A percentile compares a stretch with the other conserved stretches of the same genome.
phyloP scores from a whole-genome alignment of 192 early-diverging fungal genomes.

The Podila verticillata region DNA sequence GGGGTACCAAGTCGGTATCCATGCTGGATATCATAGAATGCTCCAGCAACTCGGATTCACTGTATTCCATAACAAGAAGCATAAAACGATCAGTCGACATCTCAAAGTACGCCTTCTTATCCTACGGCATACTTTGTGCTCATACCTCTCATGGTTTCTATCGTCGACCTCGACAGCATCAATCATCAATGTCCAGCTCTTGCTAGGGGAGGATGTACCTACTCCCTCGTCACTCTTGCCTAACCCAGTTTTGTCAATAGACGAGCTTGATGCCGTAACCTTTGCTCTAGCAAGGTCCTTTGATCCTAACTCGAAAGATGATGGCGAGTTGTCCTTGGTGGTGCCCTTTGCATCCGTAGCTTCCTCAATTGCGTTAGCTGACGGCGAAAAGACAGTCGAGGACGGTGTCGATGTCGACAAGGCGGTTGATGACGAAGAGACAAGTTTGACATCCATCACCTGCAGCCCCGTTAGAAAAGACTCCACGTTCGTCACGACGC shows the following conservation, averaged over 20 bases:
- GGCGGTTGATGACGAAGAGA: constrained; percentile 11
- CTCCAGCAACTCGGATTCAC: constrained; percentile 37
- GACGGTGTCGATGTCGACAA: constrained; percentile 1
- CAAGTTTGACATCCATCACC: constrained; percentile 36
- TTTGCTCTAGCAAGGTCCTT: background rate
- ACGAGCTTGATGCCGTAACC: background rate
- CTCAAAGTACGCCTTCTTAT: background rate
- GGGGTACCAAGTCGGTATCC: constrained; percentile 27
- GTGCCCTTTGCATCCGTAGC: too few relatives aligned
- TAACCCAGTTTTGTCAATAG: background rate
- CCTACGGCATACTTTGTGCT: background rate
- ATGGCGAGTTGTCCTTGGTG: too few relatives aligned
- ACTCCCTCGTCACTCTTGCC: background rate
- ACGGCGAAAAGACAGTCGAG: too few relatives aligned
- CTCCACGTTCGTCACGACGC: constrained; percentile 33
- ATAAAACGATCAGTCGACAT: background rate
- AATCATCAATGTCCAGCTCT: constrained; percentile 41
- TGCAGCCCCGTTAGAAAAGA: constrained; percentile 26
- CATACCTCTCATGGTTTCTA: constrained; percentile 29
- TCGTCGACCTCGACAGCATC: constrained; percentile 29
- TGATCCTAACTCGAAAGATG: background rate
- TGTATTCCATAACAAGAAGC: background rate
- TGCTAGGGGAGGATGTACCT: background rate
- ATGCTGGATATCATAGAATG: constrained; percentile 38
- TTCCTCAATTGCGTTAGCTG: too few relatives aligned